These are phyloP conservation scores for Russula lepida DNA, from an alignment of 768 basidiomycete species.

Conservation along the genomic window DNA sequence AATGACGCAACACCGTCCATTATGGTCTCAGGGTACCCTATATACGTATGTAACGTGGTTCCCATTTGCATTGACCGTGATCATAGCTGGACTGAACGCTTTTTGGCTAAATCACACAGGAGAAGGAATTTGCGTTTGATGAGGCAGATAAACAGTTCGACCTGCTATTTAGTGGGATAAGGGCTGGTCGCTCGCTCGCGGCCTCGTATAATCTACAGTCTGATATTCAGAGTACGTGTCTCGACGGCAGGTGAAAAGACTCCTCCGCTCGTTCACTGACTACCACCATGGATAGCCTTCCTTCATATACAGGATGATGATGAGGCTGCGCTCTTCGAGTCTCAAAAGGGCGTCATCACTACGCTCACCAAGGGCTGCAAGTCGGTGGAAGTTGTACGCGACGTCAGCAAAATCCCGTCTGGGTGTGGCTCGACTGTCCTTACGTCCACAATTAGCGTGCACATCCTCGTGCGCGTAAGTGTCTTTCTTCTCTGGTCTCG, in stretches of 20 bases:
- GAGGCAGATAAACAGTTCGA: slow-evolving; percentile 82
- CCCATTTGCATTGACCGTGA: not conserved
- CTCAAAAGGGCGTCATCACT: slow-evolving; percentile 66
- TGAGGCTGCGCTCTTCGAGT: slow-evolving; percentile 59
- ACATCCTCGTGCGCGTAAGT: slow-evolving; percentile 79
- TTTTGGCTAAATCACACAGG: slow-evolving; percentile 33
- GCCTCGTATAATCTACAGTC: slow-evolving; percentile 83
- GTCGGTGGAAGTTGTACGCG: slow-evolving; percentile 57
- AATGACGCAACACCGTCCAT: slow-evolving; percentile 80
- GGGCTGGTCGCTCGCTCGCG: slow-evolving; percentile 74
- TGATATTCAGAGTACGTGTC: slow-evolving; percentile 67
- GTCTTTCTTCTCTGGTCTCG: not conserved
- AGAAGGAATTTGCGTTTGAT: slow-evolving; percentile 42
- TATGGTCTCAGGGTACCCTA: slow-evolving; percentile 82
- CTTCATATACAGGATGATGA: slow-evolving; percentile 57
- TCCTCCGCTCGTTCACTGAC: not conserved
- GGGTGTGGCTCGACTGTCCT: slow-evolving; percentile 86
- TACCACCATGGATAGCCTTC: slow-evolving; percentile 46
- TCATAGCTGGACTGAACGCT: not conserved
- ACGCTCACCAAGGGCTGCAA: slow-evolving; percentile 87
- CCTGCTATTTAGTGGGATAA: slow-evolving; percentile 70
- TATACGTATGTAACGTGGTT: slow-evolving; percentile 44
- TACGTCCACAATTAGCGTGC: slow-evolving; percentile 61
- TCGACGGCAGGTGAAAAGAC: not conserved
- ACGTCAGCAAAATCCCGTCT: slow-evolving; percentile 60